Percentiles rank a stretch among this genome's conserved stretches.
Conservation (phyloP, 306 rosid species). For the Sphenostylis stenocarpa region DNA sequence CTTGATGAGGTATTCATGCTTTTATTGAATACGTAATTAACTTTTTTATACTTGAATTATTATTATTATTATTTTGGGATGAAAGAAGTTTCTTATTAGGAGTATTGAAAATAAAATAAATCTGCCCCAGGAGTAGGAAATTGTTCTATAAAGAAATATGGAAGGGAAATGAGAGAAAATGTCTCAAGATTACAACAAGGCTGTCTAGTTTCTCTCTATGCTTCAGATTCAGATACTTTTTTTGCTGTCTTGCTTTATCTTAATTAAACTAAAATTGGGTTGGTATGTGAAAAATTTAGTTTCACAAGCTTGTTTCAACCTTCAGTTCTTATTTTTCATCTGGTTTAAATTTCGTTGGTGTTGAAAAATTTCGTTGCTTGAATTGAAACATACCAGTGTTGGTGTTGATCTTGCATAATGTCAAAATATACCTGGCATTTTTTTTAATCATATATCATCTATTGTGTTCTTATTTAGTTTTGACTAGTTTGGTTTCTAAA, state of each 20-base stretch:
- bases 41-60: neutral
- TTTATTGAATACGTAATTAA: neutral
- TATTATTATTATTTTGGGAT: neutral
- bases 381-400: neutral
- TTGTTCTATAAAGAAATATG: neutral
- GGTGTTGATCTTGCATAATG: slow-evolving; percentile 10
- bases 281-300: slow-evolving; percentile 11
- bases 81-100: neutral
- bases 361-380: slow-evolving; percentile 10
- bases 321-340: neutral
- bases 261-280: neutral
- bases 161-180: neutral
- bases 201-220: neutral
- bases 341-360: no score
- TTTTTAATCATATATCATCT: neutral
- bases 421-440: neutral
- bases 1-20: slow-evolving; percentile 82
- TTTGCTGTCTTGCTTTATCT: neutral
- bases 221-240: neutral
- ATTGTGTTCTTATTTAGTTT: slow-evolving; percentile 8
- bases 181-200: neutral
- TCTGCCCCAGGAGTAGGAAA: neutral
- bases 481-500: slow-evolving; percentile 8
- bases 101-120: neutral
- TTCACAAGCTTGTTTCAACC: neutral